Conservation (phyloP, 805 yeast genomes). For the Candida rishiriensis region DNA sequence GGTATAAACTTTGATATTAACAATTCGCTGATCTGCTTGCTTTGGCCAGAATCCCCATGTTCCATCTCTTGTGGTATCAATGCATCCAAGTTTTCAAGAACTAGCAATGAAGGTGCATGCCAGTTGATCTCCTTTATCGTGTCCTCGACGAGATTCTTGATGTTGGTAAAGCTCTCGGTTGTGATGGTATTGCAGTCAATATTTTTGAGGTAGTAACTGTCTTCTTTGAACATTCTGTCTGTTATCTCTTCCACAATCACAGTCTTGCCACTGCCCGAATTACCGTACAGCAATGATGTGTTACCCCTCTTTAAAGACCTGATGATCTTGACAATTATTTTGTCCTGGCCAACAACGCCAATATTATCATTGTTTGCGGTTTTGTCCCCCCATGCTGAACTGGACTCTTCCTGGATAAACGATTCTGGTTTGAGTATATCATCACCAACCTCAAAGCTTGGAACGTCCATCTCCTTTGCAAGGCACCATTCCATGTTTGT, state of each 20-base stretch:
- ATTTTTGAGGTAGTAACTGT: constrained; percentile 44
- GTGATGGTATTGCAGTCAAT: constrained; percentile 52
- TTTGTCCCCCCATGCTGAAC: background rate
- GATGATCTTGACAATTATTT: constrained; percentile 34
- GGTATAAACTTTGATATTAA: constrained; percentile 42
- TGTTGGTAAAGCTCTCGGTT: constrained; percentile 50
- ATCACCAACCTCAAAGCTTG: constrained; percentile 45
- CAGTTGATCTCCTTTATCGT: constrained; percentile 47
- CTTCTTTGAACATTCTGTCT: constrained; percentile 29
- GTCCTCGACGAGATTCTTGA: constrained; percentile 41
- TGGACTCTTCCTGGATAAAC: constrained; percentile 23
- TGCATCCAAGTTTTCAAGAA: constrained; percentile 76
- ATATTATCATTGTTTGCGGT: background rate
- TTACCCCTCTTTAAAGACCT: constrained; percentile 36
- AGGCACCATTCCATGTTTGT: constrained; percentile 27
- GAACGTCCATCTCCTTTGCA: constrained; percentile 10
- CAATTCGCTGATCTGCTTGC: constrained; percentile 63
- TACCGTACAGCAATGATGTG: constrained; percentile 66
- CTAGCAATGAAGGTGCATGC: constrained; percentile 71
- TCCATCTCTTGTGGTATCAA: constrained; percentile 63
- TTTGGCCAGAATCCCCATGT: constrained; percentile 50
- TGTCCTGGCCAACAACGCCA: constrained; percentile 55
- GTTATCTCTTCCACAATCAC: constrained; percentile 43
- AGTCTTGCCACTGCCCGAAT: constrained; percentile 81
- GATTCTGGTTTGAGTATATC: constrained; percentile 44